Percentiles rank a stretch among this genome's conserved stretches.
phyloP scores from a whole-genome alignment of 495 filamentous ascomycete species.

The Podospora sp. region DNA sequence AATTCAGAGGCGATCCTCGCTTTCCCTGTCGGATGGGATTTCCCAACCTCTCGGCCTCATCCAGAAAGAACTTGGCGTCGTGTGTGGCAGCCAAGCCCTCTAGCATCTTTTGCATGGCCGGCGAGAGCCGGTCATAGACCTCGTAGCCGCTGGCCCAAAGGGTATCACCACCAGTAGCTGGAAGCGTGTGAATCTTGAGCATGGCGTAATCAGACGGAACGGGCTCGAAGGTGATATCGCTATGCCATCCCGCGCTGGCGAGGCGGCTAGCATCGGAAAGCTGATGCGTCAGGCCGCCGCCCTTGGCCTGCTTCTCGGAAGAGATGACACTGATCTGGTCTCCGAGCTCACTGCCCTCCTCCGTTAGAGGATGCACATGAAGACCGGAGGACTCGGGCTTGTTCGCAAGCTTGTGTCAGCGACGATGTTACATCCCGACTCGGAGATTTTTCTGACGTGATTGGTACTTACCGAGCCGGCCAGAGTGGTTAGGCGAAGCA shows the following conservation, averaged over 20 bases:
- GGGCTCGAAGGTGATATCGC: slow-evolving; percentile 70
- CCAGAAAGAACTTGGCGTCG: slow-evolving; percentile 64
- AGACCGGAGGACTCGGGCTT: slow-evolving; percentile 27
- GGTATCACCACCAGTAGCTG: slow-evolving; percentile 75
- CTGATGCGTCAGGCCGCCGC: slow-evolving; percentile 40
- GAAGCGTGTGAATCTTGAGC: slow-evolving; percentile 69
- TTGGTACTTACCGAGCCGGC: slow-evolving; percentile 56
- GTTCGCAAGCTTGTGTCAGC: slow-evolving; percentile 1
- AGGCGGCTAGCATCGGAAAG: slow-evolving; percentile 46
- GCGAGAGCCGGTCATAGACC: slow-evolving; percentile 72
- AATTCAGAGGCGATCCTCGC: slow-evolving; percentile 28
- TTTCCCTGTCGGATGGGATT: slow-evolving; percentile 50
- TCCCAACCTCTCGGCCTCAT: slow-evolving; percentile 66
- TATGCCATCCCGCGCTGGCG: slow-evolving; percentile 46
- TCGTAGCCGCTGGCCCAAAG: slow-evolving; percentile 76
- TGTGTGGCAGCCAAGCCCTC: slow-evolving; percentile 71
- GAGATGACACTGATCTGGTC: slow-evolving; percentile 49
- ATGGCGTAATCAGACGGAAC: slow-evolving; percentile 77
- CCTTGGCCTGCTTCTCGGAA: slow-evolving; percentile 47
- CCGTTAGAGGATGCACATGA: slow-evolving; percentile 30
- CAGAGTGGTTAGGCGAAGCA: slow-evolving; percentile 48
- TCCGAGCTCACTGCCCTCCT: slow-evolving; percentile 38
- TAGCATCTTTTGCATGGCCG: slow-evolving; percentile 69
- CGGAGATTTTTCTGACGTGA: slow-evolving; percentile 18
- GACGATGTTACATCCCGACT: background rate